phyloP scores from a whole-genome alignment of 208 protist genomes.

The Crithidia sp. region DNA sequence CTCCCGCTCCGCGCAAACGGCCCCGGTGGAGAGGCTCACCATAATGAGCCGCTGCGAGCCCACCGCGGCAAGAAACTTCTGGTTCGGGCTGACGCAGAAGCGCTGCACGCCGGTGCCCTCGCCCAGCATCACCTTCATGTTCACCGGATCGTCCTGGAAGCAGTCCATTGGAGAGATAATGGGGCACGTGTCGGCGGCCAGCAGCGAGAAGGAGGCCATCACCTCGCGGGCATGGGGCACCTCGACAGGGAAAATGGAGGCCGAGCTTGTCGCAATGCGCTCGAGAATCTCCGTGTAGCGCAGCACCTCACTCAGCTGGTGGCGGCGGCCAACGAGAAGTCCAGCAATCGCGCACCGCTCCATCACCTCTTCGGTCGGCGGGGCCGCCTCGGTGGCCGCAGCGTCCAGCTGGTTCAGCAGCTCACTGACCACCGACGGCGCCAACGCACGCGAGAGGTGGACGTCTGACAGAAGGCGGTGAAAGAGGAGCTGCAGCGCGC shows the following conservation, averaged over 20 bases:
- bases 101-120: constrained; percentile 67
- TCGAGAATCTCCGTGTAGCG: constrained; percentile 69
- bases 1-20: constrained; percentile 38
- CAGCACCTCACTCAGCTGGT: constrained; percentile 66
- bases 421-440: constrained; percentile 31
- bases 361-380: constrained; percentile 32
- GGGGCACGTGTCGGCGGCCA: constrained; percentile 32
- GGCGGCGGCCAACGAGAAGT: constrained; percentile 57
- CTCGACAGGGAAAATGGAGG: constrained; percentile 36
- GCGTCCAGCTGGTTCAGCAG: constrained; percentile 37
- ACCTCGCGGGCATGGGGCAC: constrained; percentile 59
- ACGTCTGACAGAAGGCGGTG: constrained; percentile 34
- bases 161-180: constrained; percentile 76
- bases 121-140: constrained; percentile 56
- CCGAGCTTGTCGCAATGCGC: constrained; percentile 30
- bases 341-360: constrained; percentile 63
- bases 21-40: constrained; percentile 47
- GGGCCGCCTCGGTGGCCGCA: constrained; percentile 29
- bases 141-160: constrained; percentile 53
- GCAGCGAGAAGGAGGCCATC: constrained; percentile 49
- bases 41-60: constrained; percentile 50
- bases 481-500: constrained; percentile 39
- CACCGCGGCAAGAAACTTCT: constrained; percentile 56
- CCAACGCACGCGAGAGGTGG: constrained; percentile 31
- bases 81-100: constrained; percentile 81